Conservation (phyloP, 2,329 filamentous ascomycete species). For the Capronia epimyces region DNA sequence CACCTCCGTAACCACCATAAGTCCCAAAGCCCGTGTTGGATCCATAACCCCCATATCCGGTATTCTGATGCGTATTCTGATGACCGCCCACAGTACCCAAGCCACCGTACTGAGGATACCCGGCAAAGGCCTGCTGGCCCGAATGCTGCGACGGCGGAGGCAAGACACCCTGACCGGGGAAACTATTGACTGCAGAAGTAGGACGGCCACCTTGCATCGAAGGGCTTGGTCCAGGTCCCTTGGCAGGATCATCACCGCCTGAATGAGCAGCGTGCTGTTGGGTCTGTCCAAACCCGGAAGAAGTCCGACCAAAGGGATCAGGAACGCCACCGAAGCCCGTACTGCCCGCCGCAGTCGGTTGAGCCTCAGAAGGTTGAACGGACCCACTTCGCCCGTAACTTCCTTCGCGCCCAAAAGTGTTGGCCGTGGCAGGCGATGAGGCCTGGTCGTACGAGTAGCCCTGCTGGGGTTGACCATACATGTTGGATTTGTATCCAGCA, state of each 20-base stretch:
- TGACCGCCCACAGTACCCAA: conserved; percentile 20
- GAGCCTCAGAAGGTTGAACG: conserved; percentile 51
- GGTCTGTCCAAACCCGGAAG: conserved; percentile 51
- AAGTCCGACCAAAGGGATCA: conserved; percentile 56
- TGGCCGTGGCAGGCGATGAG: conserved; percentile 58
- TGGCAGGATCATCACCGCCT: conserved; percentile 49
- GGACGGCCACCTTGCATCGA: conserved; percentile 58
- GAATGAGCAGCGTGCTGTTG: conserved; percentile 40
- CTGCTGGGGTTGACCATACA: conserved; percentile 60
- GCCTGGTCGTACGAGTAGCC: conserved; percentile 61
- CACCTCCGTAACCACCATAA: conserved; percentile 27
- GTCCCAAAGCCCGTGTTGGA: conserved; percentile 27
- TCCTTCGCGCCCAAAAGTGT: conserved; percentile 48
- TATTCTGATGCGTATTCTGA: conserved; percentile 25
- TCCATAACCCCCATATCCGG: conserved; percentile 26
- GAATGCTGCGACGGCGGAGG: conserved; percentile 32
- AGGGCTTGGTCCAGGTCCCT: conserved; percentile 55
- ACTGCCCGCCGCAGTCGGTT: conserved; percentile 46
- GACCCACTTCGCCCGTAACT: conserved; percentile 58
- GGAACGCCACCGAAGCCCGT: conserved; percentile 51
- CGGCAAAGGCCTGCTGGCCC: conserved; percentile 34
- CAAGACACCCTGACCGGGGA: conserved; percentile 40
- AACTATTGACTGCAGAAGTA: conserved; percentile 57
- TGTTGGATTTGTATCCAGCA: conserved; percentile 52
- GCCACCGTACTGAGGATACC: conserved; percentile 29